Base-by-base conservation (phyloP, 805 yeast genomes). In the Kluyveromyces dobzhanskii region DNA sequence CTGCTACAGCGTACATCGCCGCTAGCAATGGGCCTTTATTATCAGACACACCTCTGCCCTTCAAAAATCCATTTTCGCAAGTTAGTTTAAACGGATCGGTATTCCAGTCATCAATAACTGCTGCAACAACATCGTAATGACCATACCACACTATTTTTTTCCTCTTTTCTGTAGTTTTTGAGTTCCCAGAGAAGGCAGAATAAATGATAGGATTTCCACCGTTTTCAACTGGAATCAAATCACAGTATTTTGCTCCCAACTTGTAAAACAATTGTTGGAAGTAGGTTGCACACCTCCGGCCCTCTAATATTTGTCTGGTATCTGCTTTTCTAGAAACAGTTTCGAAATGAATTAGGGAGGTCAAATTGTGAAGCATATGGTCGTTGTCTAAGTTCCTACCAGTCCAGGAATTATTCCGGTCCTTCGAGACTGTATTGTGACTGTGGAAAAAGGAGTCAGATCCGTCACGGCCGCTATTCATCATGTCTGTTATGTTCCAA, bases 1-100 rank as follows among this genome's bases (percentile, higher is more conserved):
- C 85, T 0, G 92, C 88, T 14, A 83, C 94, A 0, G 95, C 85
- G 61, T 78, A 87, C 2, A 90, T 71, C 0, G 96, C 80, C 2
- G 96, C 94, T 10, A 87, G 62, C 7, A 83, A 65, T 0, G 98
- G 98, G 0, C 98, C 98, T 57, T 90, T 90, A 59, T 90, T 92
- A 55, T 90, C 98, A 33, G 92, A 78, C 0, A 82, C 92, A 41
- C 98, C 98, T 55, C 98, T 72, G 1, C 90, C 97, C 51, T 84
- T 83, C 43, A 90, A 54, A 50, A 80, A 86, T 0, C 97, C 97
- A 56, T 90, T 81, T 43, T 73, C 70, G 3, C 94, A 82, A 0
- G 82, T 73, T 55, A 92, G 58, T 17, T 64, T 61, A 56, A 82
- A 92, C 0, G 97, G 97, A 45, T 81, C 79, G 0, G 92, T 74